phyloP scores from a whole-genome alignment of 106 monocot species.

The Dioscorea zingiberensis region DNA sequence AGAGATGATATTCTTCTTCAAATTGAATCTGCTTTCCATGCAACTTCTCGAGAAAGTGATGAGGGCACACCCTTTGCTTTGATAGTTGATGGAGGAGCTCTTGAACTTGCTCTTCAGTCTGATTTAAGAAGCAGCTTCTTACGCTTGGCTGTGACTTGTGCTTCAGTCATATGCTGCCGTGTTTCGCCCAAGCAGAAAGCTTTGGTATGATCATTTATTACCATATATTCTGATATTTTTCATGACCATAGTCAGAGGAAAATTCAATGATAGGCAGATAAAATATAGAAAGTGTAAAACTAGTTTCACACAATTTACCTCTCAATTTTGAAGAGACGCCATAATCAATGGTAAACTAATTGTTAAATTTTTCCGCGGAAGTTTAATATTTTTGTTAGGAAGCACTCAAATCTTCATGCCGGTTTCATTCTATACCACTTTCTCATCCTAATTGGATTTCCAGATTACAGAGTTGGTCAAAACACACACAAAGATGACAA shows the following conservation, averaged over 20 bases:
- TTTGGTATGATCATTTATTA: not conserved
- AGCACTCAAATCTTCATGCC: too few species aligned
- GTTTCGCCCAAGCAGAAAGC: conserved; percentile 11
- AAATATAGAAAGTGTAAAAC: too few species aligned
- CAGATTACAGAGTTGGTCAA: conserved; percentile 19
- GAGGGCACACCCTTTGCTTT: conserved; percentile 2
- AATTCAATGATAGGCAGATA: too few species aligned
- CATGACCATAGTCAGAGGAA: too few species aligned
- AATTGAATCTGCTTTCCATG: conserved; percentile 2
- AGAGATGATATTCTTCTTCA: conserved; percentile 7
- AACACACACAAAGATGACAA: conserved; percentile 11
- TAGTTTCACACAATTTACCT: too few species aligned
- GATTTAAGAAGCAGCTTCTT: conserved; percentile 1
- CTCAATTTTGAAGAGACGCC: too few species aligned
- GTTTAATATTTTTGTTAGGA: too few species aligned
- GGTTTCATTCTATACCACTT: too few species aligned
- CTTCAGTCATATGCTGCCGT: conserved; percentile 12
- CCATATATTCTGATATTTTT: too few species aligned
- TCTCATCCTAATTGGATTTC: not conserved
- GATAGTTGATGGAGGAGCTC: conserved; percentile 5
- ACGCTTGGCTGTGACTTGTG: conserved; percentile 7
- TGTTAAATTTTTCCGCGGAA: too few species aligned
- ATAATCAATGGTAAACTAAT: too few species aligned
- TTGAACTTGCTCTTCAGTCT: conserved; percentile 6
- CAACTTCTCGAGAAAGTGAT: not conserved